These are phyloP conservation scores for Fusarium staphyleae DNA, from an alignment of 2,329 filamentous ascomycete species.

Conservation along the genomic window DNA sequence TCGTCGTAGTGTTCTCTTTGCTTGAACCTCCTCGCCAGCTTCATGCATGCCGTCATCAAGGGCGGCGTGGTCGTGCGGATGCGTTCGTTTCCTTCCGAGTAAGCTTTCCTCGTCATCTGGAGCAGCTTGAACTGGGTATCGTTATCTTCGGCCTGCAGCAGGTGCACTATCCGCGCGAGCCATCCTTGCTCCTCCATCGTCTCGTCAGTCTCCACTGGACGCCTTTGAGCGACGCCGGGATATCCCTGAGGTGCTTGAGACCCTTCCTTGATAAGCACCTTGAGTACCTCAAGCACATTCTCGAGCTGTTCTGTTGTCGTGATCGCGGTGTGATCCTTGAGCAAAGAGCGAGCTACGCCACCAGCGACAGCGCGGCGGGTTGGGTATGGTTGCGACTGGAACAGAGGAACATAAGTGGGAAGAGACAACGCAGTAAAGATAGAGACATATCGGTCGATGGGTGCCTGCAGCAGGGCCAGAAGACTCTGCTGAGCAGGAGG, in stretches of 20 bases:
- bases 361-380: slow-evolving; percentile 90
- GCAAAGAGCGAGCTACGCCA: slow-evolving; percentile 82
- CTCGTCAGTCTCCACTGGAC: slow-evolving; percentile 87
- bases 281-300: slow-evolving; percentile 85
- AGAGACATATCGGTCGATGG: slow-evolving; percentile 87
- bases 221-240: slow-evolving; percentile 78
- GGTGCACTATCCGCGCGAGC: slow-evolving; percentile 90
- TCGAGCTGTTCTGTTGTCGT: slow-evolving; percentile 81
- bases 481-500: slow-evolving; percentile 87
- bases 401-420: slow-evolving; percentile 88
- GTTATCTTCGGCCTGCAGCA: slow-evolving; percentile 83
- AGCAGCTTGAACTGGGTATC: slow-evolving; percentile 94
- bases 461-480: slow-evolving; percentile 86
- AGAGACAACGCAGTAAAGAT: slow-evolving; percentile 96
- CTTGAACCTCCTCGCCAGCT: slow-evolving; percentile 89
- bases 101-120: slow-evolving; percentile 86
- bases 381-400: slow-evolving; percentile 90
- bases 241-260: slow-evolving; percentile 85
- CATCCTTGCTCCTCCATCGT: slow-evolving; percentile 98
- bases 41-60: slow-evolving; percentile 87
- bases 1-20: slow-evolving; percentile 81
- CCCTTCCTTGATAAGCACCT: slow-evolving; percentile 93
- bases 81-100: slow-evolving; percentile 89
- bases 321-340: slow-evolving; percentile 83
- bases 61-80: slow-evolving; percentile 96